Conservation (phyloP, 306 rosid species). For the Trifolium repens region DNA sequence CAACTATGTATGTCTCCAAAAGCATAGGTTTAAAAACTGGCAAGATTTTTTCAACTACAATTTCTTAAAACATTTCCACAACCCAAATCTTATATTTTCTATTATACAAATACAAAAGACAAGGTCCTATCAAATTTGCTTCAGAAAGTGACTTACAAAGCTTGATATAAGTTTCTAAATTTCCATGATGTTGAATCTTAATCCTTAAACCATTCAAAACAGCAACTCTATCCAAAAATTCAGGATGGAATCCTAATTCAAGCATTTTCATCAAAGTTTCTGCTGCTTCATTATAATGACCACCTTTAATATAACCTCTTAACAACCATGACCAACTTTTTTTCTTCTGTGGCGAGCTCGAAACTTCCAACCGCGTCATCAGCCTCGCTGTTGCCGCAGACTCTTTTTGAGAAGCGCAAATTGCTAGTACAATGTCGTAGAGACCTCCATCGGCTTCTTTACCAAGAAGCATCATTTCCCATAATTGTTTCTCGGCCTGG, state of each 20-base stretch:
- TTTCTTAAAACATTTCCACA: slow-evolving; percentile 68
- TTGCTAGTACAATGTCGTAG: slow-evolving; percentile 88
- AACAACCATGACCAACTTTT: slow-evolving; percentile 88
- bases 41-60: background rate
- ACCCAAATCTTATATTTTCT: slow-evolving; percentile 87
- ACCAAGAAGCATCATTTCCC: slow-evolving; percentile 95
- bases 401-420: slow-evolving; percentile 90
- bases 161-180: slow-evolving; percentile 66
- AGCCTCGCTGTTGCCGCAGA: slow-evolving; percentile 62
- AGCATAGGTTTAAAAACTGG: slow-evolving; percentile 23
- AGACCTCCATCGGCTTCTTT: slow-evolving; percentile 87
- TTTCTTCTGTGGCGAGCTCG: slow-evolving; percentile 68
- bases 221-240: slow-evolving; percentile 84
- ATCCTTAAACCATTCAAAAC: slow-evolving; percentile 81
- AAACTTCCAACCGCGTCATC: slow-evolving; percentile 72
- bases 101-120: slow-evolving; percentile 77
- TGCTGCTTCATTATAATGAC: slow-evolving; percentile 84
- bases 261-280: slow-evolving; percentile 85
- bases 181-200: slow-evolving; percentile 66
- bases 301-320: slow-evolving; percentile 92
- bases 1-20: slow-evolving; percentile 35
- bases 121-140: slow-evolving; percentile 75
- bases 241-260: slow-evolving; percentile 71
- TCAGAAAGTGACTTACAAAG: slow-evolving; percentile 85
- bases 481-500: slow-evolving; percentile 92